Base-by-base conservation (phyloP, 768 basidiomycete genomes). In the Tylopilus sp. region DNA sequence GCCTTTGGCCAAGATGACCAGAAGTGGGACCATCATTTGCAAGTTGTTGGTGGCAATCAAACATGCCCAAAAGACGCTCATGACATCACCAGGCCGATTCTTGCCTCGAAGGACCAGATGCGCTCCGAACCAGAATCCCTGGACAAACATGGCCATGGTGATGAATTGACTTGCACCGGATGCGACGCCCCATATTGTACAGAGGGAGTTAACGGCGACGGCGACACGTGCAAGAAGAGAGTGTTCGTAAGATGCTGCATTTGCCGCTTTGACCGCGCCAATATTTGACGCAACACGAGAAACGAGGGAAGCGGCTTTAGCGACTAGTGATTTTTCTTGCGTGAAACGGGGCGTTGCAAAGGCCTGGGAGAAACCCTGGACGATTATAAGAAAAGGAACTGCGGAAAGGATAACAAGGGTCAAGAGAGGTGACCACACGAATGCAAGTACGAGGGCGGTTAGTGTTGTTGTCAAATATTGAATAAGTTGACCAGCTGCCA, bases 11-110 rank as follows among this genome's bases (percentile, higher is more conserved):
- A 97, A 71, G 26, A 76, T 70, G 55, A 94, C 85, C 58, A 91
- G 72, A 53, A 89, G 83, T 0, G 94, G 93, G 10, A 98, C 82
- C 60, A 83, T 84, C 78, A 88, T 83, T 66, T 97, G 93, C 3
- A 97, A 71, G 66, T 91, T 93, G 59, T 80, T 85, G 1, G 88
- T 86, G 0, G 91, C 93, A 54, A 98, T 88, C 20, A 98, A 74
- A 66, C 91, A 94, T 0, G 95, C 94, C 95, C 95, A 98, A 68
- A 98, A 99, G 46, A 95, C 91, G n/a, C 88, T 85, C 86, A 94
- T 95, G 56, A 98, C 88, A 31, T 86, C 80, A 1, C 92, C 92
- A 0, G 88, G 73, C 4, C 71, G 71, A 47, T 82, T 76, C 55
- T 76, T 81, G 15, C 87, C 88, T 12, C 85, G 76, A n/a, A 82